Evolutionary conservation across 495 filamentous ascomycete species (phyloP).

Genomic region (Hyaloscypha hepaticicola): DNA sequence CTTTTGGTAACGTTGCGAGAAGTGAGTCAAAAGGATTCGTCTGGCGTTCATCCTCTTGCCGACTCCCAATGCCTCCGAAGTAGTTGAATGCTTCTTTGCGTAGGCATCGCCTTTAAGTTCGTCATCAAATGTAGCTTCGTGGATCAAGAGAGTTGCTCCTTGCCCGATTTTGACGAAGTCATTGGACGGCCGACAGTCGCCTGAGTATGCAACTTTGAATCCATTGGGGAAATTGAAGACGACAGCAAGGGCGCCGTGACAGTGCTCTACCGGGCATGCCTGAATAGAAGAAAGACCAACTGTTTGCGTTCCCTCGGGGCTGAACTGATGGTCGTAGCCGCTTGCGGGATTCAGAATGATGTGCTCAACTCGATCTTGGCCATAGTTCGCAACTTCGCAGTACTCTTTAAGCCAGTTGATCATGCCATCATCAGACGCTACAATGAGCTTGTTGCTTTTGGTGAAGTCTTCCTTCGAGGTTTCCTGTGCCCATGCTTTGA

Average conservation of each 20-base stretch:
- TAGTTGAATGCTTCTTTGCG: slow-evolving; percentile 89
- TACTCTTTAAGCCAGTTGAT: slow-evolving; percentile 75
- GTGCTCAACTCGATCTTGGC: slow-evolving; percentile 48
- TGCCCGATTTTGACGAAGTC: slow-evolving; percentile 69
- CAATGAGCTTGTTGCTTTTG: slow-evolving; percentile 45
- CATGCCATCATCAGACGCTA: slow-evolving; percentile 66
- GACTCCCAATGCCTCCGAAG: slow-evolving; percentile 76
- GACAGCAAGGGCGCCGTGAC: slow-evolving; percentile 71
- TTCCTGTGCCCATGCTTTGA: slow-evolving; percentile 69
- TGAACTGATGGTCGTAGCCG: slow-evolving; percentile 17
- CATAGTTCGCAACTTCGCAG: slow-evolving; percentile 71
- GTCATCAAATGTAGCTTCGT: slow-evolving; percentile 95
- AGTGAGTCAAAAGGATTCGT: slow-evolving; percentile 83
- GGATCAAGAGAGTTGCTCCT: slow-evolving; percentile 78
- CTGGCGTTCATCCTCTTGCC: slow-evolving; percentile 74
- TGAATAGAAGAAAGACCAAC: slow-evolving; percentile 51
- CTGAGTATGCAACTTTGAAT: slow-evolving; percentile 88
- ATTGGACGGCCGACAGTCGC: slow-evolving; percentile 80
- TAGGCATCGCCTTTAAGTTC: slow-evolving; percentile 72
- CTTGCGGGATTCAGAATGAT: slow-evolving; percentile 21
- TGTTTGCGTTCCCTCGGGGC: slow-evolving; percentile 22
- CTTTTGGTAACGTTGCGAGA: slow-evolving; percentile 94
- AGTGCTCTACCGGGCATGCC: slow-evolving; percentile 70
- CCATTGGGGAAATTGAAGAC: slow-evolving; percentile 72
- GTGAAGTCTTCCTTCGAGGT: slow-evolving; percentile 36